Evolutionary conservation across 2,329 filamentous ascomycete genomes (phyloP).

Genomic region (Daldinia eschscholtzii): DNA sequence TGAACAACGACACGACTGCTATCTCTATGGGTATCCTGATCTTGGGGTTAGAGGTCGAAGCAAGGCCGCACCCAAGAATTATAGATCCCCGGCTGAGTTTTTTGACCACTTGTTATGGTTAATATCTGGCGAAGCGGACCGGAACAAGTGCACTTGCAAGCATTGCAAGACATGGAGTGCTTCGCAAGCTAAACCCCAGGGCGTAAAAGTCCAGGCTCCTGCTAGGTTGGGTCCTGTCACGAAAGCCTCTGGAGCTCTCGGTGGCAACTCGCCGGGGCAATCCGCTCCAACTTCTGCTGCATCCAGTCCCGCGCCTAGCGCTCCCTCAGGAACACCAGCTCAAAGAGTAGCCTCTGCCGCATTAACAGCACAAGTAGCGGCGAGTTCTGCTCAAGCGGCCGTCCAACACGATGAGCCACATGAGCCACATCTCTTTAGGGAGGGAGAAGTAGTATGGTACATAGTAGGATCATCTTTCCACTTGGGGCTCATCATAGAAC

Average conservation of each 20-base stretch:
- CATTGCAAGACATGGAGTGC: slow-evolving; percentile 37
- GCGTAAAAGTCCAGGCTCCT: slow-evolving; percentile 9
- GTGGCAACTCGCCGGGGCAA: neutral
- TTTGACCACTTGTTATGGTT: slow-evolving; percentile 48
- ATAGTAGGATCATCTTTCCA: slow-evolving; percentile 60
- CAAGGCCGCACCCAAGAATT: slow-evolving; percentile 35
- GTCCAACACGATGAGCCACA: slow-evolving; percentile 45
- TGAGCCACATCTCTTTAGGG: slow-evolving; percentile 62
- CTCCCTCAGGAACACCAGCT: neutral
- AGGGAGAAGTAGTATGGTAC: slow-evolving; percentile 66
- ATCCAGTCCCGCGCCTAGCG: neutral
- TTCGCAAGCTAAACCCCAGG: slow-evolving; percentile 25
- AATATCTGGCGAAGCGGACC: slow-evolving; percentile 37
- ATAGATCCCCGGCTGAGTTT: slow-evolving; percentile 45
- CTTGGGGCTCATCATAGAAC: slow-evolving; percentile 58
- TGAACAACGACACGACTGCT: slow-evolving; percentile 7
- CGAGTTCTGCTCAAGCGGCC: neutral
- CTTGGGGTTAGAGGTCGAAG: slow-evolving; percentile 9
- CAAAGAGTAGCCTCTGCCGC: slow-evolving; percentile 15
- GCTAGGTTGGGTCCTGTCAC: neutral
- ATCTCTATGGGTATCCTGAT: slow-evolving; percentile 47
- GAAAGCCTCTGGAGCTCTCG: neutral
- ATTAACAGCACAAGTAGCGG: neutral
- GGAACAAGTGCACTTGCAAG: slow-evolving; percentile 42
- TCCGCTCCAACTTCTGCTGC: neutral